phyloP scores from a whole-genome alignment of 345 rosid genomes.

The Isatis tinctoria region DNA sequence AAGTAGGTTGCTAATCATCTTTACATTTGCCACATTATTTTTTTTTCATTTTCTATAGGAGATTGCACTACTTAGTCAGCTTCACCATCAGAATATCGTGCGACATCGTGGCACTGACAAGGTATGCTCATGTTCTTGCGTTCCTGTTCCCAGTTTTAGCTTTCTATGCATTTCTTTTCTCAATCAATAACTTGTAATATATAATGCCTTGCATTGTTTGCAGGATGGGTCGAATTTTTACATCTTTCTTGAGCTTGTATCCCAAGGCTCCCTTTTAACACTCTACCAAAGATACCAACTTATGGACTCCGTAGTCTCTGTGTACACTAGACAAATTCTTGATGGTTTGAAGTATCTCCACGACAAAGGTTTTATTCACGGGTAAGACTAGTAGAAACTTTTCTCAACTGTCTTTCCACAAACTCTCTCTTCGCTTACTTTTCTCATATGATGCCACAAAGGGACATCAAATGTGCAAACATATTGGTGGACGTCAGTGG shows the following conservation, averaged over 20 bases:
- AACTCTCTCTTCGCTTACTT: not conserved
- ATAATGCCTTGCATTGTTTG: not conserved
- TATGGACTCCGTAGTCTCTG: constrained; percentile 62
- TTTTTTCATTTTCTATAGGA: constrained; percentile 50
- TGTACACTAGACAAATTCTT: constrained; percentile 52
- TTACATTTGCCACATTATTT: not conserved
- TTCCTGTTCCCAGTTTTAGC: too few relatives aligned
- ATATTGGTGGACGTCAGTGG: constrained; percentile 78
- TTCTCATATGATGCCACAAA: constrained; percentile 24
- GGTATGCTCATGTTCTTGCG: constrained; percentile 56
- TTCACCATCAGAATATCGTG: constrained; percentile 82
- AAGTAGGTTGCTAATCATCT: not conserved
- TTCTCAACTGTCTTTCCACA: not conserved
- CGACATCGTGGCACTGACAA: constrained; percentile 72
- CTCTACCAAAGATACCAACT: constrained; percentile 60
- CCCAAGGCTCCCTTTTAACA: constrained; percentile 63
- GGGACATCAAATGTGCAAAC: constrained; percentile 96
- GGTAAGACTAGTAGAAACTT: constrained; percentile 39
- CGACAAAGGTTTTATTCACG: constrained; percentile 65
- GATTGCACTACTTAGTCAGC: constrained; percentile 74
- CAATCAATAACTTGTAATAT: not conserved
- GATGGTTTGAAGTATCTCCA: constrained; percentile 86
- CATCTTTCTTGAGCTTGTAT: constrained; percentile 81
- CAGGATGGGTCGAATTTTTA: constrained; percentile 81
- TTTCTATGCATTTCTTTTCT: too few relatives aligned